Percentiles rank a stretch among this genome's conserved stretches.
Evolutionary conservation across 352 stramenopile species (phyloP).

Genomic region (Globisporangium canariense): DNA sequence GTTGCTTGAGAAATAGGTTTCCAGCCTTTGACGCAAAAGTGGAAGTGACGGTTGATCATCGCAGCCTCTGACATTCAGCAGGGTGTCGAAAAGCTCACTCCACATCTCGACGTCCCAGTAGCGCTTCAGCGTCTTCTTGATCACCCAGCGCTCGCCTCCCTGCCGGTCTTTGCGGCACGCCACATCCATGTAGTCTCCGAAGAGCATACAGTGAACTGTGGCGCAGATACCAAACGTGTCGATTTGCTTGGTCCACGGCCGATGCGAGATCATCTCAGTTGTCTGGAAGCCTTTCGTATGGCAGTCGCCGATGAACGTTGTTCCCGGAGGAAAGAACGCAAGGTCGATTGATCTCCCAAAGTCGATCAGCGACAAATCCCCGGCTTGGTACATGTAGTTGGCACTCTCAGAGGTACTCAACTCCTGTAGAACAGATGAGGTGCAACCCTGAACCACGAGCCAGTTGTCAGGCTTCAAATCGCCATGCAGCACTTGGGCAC

Average conservation of each 20-base stretch:
- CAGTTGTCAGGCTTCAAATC: constrained; percentile 89
- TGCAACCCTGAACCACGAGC: constrained; percentile 45
- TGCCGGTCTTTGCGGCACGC: constrained; percentile 24
- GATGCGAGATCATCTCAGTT: constrained; percentile 76
- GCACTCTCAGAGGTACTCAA: constrained; percentile 12
- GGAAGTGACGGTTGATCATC: constrained; percentile 56
- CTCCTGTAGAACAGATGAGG: constrained; percentile 10
- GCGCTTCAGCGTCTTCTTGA: constrained; percentile 61
- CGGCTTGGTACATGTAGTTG: constrained; percentile 27
- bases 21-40: constrained; percentile 37
- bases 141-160: constrained; percentile 33
- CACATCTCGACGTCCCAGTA: constrained; percentile 82
- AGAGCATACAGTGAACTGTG: constrained; percentile 80
- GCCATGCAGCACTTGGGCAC: constrained; percentile 63
- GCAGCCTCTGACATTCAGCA: constrained; percentile 76
- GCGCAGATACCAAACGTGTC: constrained; percentile 80
- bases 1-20: constrained; percentile 50
- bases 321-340: constrained; percentile 46
- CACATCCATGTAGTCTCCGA: constrained; percentile 84
- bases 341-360: constrained; percentile 84
- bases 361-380: constrained; percentile 73
- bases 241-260: constrained; percentile 80
- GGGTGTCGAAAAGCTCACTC: constrained; percentile 58
- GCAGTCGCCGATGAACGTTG: constrained; percentile 66
- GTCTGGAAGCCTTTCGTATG: constrained; percentile 85